Conservation (phyloP, 2,329 filamentous ascomycete species). For the Sclerotinia subarctica region DNA sequence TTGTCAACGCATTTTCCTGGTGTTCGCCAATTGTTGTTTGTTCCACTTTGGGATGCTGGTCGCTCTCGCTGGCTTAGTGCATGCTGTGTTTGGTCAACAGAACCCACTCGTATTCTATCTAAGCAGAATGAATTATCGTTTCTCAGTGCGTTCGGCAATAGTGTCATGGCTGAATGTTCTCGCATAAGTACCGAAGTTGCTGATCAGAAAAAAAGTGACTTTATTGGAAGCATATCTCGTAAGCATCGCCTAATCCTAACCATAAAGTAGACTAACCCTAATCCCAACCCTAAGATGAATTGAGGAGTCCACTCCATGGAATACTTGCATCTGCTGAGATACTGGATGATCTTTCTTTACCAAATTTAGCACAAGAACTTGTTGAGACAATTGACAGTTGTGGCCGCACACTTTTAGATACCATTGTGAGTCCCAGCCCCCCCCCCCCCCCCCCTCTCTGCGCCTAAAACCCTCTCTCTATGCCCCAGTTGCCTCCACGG, state of each 20-base stretch:
- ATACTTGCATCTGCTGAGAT: conserved; percentile 53
- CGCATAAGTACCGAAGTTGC: conserved; percentile 52
- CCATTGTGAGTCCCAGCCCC: conserved; percentile 36
- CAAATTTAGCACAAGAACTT: conserved; percentile 35
- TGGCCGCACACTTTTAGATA: conserved; percentile 41
- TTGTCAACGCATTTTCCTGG: conserved; percentile 44
- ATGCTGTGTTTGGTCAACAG: conserved; percentile 47
- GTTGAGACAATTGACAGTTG: conserved; percentile 42
- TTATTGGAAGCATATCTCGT: conserved; percentile 58
- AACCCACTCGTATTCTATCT: conserved; percentile 38
- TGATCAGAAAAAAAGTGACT: conserved; percentile 54
- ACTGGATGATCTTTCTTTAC: conserved; percentile 43
- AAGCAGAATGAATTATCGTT: conserved; percentile 42
- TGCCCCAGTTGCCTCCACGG: background rate
- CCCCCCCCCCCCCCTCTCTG: background rate
- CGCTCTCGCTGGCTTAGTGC: conserved; percentile 49
- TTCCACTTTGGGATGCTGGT: conserved; percentile 50
- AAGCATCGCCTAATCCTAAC: conserved; percentile 43
- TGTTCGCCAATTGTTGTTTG: conserved; percentile 47
- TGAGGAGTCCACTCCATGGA: conserved; percentile 48
- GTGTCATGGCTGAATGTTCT: conserved; percentile 54
- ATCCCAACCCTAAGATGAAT: background rate
- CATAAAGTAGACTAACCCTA: background rate
- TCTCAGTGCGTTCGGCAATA: conserved; percentile 46
- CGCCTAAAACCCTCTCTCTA: background rate